phyloP scores from a whole-genome alignment of 2,329 filamentous ascomycete genomes.

The Aspergillus sp. region DNA sequence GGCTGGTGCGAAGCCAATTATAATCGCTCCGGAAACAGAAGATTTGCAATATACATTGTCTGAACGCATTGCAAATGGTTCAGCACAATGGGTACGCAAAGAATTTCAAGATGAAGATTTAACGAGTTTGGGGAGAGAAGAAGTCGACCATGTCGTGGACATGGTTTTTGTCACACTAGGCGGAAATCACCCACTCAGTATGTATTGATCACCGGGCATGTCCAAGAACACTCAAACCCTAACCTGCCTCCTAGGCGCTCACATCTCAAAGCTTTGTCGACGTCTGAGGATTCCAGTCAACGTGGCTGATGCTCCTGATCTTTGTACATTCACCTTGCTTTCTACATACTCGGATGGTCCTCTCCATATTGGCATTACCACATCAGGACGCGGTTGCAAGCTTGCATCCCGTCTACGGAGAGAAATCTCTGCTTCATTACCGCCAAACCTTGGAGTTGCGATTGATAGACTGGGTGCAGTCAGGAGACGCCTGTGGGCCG shows the following conservation, averaged over 20 bases:
- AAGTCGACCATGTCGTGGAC: conserved; percentile 76
- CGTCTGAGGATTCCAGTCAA: conserved; percentile 86
- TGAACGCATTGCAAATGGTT: conserved; percentile 39
- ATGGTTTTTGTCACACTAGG: conserved; percentile 80
- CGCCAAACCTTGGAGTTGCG: conserved; percentile 67
- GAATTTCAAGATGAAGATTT: conserved; percentile 68
- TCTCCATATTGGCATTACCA: conserved; percentile 90
- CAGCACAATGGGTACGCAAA: conserved; percentile 37
- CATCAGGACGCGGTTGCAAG: conserved; percentile 91
- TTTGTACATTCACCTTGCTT: conserved; percentile 86
- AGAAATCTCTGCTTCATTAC: conserved; percentile 78
- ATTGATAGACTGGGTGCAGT: conserved; percentile 73
- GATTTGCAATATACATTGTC: conserved; percentile 56
- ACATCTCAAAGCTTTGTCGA: conserved; percentile 70
- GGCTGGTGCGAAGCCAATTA: conserved; percentile 73
- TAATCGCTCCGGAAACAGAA: conserved; percentile 66
- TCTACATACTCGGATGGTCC: conserved; percentile 87
- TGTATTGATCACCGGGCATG: conserved; percentile 22
- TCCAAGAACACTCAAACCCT: conserved; percentile 13
- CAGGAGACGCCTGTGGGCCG: conserved; percentile 66
- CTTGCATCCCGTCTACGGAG: conserved; percentile 82
- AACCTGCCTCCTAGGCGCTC: conserved; percentile 44
- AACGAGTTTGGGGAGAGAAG: conserved; percentile 69
- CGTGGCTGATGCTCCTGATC: conserved; percentile 76
- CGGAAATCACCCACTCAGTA: conserved; percentile 46